Base-by-base conservation (phyloP, 495 filamentous ascomycete genomes). In the Hypoxylon subgilvum region DNA sequence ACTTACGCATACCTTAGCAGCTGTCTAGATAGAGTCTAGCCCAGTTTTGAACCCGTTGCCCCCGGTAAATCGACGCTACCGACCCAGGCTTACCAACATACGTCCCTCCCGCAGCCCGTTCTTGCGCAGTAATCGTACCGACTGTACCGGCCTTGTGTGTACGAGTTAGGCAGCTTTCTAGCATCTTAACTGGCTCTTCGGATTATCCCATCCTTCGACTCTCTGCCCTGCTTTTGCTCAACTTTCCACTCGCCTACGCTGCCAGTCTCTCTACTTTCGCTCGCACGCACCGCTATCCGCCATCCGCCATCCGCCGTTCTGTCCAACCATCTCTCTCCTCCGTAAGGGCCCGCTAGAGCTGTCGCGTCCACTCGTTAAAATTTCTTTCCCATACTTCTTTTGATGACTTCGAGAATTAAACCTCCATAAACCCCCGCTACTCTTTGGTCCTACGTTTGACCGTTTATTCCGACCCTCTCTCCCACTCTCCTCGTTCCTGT, bases 341-440 rank as follows among this genome's bases (percentile, higher is more conserved):
- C 9, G 10, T 10, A 30, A 43, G 59, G 53, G 39, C 30, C 53
- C 53, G 53, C 49, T 50, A 43, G 43, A 64, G 61, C 59, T 39
- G 61, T 55, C 50, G 61, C 61, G 61, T 64, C 19, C 54, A 39
- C 49, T 64, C 54, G 40, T 64, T 64, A 55, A 59, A n/a, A n/a
- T n/a, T 64, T 59, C 58, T 64, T 58, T 40, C 31, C 14, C 34
- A 8, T 38, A 38, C 19, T 54, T 44, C 44, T 63, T 53, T 59
- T 59, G 50, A 64, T 47, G 50, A 25, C 52, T 44, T 64, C 50
- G 48, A 46, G 45, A 59, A 52, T 50, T 57, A 49, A 49, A 27
- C 61, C 52, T 50, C 61, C 54, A 59, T 59, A 53, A 54, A 49
- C 49, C 61, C 23, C 23, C 23, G 4, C 23, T 8, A 8, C 23